phyloP scores from a whole-genome alignment of 805 yeast species.

The Nakazawaea laoshanensis region DNA sequence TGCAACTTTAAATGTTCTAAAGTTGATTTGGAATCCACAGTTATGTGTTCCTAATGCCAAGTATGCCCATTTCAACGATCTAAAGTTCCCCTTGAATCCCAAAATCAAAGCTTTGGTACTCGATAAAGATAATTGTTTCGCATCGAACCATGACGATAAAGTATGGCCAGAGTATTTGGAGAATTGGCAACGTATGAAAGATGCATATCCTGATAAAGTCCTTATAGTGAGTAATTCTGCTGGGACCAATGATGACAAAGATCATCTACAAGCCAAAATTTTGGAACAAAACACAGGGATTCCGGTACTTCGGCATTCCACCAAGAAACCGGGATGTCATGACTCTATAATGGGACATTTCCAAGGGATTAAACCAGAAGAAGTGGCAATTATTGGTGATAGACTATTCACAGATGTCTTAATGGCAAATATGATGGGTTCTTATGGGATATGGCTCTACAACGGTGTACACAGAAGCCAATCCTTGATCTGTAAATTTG shows the following conservation, averaged over 20 bases:
- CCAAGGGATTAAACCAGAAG: constrained; percentile 41
- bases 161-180: constrained; percentile 68
- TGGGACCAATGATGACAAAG: constrained; percentile 72
- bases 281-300: constrained; percentile 64
- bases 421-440: constrained; percentile 92
- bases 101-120: constrained; percentile 69
- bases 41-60: constrained; percentile 64
- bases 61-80: constrained; percentile 34
- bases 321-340: constrained; percentile 79
- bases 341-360: constrained; percentile 60
- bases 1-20: constrained; percentile 63
- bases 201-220: constrained; percentile 54
- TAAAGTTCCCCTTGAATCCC: constrained; percentile 13
- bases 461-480: constrained; percentile 62
- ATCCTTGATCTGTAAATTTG: constrained; percentile 43
- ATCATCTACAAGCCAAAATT: constrained; percentile 47
- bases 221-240: constrained; percentile 89
- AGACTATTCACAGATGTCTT: constrained; percentile 83
- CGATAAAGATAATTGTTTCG: constrained; percentile 95
- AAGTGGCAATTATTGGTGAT: constrained; percentile 86
- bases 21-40: constrained; percentile 55
- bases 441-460: constrained; percentile 75
- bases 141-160: constrained; percentile 68
- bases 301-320: constrained; percentile 57
- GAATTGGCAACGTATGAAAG: constrained; percentile 47